These are phyloP conservation scores for Smallanthus sonchifolius DNA, from an alignment of 129 eudicot species.

Conservation along the genomic window DNA sequence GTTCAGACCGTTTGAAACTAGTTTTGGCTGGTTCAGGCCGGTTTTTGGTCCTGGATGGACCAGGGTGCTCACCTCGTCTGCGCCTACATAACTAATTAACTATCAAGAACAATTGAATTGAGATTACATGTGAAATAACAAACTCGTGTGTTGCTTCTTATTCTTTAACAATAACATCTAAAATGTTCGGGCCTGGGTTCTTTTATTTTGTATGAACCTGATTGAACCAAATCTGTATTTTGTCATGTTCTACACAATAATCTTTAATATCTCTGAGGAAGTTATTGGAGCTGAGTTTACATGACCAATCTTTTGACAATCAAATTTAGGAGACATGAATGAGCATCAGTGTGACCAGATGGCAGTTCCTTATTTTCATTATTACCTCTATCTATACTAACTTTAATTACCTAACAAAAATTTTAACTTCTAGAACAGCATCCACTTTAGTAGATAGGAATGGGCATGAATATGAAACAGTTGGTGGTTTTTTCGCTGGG, in stretches of 20 bases:
- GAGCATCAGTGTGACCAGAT: too few relatives aligned
- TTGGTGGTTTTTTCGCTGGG: not conserved
- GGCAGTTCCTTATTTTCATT: too few relatives aligned
- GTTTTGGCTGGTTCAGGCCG: too few relatives aligned
- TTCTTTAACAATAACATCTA: not conserved
- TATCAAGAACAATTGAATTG: too few relatives aligned
- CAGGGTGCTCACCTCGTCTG: too few relatives aligned
- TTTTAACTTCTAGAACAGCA: not conserved
- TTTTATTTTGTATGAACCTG: not conserved
- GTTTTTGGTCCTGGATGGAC: too few relatives aligned
- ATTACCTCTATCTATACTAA: too few relatives aligned
- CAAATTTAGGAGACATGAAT: not conserved
- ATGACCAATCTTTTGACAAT: not conserved
- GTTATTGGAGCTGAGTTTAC: not conserved
- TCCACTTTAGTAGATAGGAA: not conserved
- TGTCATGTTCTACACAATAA: not conserved
- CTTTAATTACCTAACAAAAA: not conserved
- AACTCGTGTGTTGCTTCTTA: not conserved
- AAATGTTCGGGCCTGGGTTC: too few relatives aligned
- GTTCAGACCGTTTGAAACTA: too few relatives aligned
- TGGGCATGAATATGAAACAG: not conserved
- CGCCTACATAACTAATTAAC: too few relatives aligned
- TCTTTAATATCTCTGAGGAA: not conserved
- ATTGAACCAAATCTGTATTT: not conserved
- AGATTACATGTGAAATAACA: not conserved